These are phyloP conservation scores for Knufia fluminis DNA, from an alignment of 2,329 filamentous ascomycete species.

Conservation along the genomic window DNA sequence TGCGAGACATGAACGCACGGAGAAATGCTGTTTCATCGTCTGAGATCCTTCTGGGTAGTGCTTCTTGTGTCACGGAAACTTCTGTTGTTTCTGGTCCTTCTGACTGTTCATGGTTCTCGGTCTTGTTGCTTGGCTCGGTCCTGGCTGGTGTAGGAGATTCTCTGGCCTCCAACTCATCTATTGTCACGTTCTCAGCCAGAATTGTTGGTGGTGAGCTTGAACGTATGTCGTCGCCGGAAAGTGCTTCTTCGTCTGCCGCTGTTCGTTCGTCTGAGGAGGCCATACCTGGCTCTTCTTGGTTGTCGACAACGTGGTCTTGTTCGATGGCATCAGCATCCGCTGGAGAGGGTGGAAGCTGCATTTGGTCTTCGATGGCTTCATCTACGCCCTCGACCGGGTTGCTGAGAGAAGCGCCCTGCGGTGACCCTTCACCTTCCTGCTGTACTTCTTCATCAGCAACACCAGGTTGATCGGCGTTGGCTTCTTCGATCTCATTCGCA, in stretches of 20 bases:
- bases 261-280: no score
- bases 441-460: no score
- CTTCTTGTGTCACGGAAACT: not conserved
- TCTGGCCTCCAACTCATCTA: not conserved
- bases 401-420: no score
- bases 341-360: no score
- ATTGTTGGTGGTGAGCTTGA: conserved; percentile 1
- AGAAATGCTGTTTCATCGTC: conserved; percentile 23
- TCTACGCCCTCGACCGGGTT: no score
- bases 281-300: no score
- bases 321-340: no score
- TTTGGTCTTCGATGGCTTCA: no score
- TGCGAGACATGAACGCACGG: conserved; percentile 19
- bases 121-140: not conserved
- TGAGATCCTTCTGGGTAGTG: not conserved
- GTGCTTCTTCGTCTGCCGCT: not conserved
- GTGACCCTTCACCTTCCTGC: no score
- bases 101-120: not conserved
- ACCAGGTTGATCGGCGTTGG: no score
- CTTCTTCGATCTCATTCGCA: no score
- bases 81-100: not conserved
- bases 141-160: not conserved
- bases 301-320: not conserved
- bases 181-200: not conserved
- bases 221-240: not conserved